Base-by-base conservation (phyloP, 1,284 basidiomycete genomes). In the Phaffia rhodozyma region DNA sequence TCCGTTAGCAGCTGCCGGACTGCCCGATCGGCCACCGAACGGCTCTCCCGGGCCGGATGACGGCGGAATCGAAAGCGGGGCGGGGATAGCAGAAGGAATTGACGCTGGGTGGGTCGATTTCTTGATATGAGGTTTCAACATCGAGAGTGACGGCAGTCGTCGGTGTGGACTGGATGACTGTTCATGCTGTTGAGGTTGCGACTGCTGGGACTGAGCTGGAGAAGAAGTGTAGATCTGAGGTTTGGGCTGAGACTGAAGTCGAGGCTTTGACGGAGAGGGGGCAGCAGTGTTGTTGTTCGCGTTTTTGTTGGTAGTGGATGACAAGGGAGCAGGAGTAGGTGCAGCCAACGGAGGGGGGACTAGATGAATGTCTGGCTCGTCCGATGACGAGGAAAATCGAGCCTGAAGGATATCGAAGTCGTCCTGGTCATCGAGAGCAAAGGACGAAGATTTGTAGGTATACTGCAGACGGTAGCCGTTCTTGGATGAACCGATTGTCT, bases 381-480 rank as follows among this genome's bases (percentile, higher is more conserved):
- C 70, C 6, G 69, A 59, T 5, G 71, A 71, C 0, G 72, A 70
- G 7, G 63, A 32, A 4, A 71, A 70, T 2, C 75, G 70, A n/a
- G 69, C 66, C 13, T 68, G 63, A 25, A 77, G 69, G 66, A 77
- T 77, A 29, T 71, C 64, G 25, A 76, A 71, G 67, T 77, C 76
- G 64, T 75, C 76, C 57, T 76, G 75, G 69, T 77, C 76, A 34
- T 76, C 75, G 51, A 77, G 67, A 25, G 68, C 68, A 72, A 71
- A 76, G 50, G 72, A 63, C 11, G 70, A 69, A 6, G 74, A 74
- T 23, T 75, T 71, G 66, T 68, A 75, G 65, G 75, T 73, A 66
- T 77, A 77, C 32, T 74, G 69, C 48, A 77, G 49, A 1, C 71
- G 70, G 1, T 70, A 69, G 3, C 73, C 71, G 27, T 71, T 71